Percentiles rank a stretch among this genome's conserved stretches.
These are phyloP conservation scores for Phaeophleospora eucalypticola DNA, from an alignment of 2,329 filamentous ascomycete species.

Conservation along the genomic window DNA sequence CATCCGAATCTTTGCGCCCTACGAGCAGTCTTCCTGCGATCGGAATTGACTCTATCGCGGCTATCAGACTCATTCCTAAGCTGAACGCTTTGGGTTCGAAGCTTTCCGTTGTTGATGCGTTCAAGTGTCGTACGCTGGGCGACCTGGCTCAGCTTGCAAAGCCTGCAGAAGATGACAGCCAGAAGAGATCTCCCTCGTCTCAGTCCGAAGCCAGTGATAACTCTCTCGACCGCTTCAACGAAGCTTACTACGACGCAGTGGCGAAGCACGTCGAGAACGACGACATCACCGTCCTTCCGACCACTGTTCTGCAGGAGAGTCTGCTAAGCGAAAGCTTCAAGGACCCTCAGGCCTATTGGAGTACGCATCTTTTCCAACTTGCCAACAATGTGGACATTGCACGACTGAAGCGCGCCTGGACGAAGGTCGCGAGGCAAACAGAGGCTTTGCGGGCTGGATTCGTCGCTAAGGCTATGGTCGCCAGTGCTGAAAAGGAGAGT, in stretches of 20 bases:
- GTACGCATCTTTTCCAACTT: conserved; percentile 13
- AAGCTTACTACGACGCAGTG: conserved; percentile 7
- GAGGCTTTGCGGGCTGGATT: conserved; percentile 16
- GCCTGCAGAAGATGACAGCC: neutral
- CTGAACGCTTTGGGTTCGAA: conserved; percentile 11
- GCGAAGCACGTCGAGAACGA: conserved; percentile 6
- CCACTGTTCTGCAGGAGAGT: conserved; percentile 14
- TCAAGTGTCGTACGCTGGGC: conserved; percentile 10
- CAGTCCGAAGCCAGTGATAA: neutral
- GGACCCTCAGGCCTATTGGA: conserved; percentile 15
- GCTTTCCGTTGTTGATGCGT: conserved; percentile 12
- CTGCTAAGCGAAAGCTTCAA: conserved; percentile 13
- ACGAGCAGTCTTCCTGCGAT: conserved; percentile 11
- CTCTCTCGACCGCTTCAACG: conserved; percentile 7
- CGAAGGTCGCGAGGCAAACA: conserved; percentile 8
- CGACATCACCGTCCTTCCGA: conserved; percentile 11
- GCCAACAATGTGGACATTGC: conserved; percentile 6
- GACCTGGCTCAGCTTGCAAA: conserved; percentile 10
- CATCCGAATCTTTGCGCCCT: conserved; percentile 2
- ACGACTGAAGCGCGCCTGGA: conserved; percentile 10
- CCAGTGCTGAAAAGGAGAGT: neutral
- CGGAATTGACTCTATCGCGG: conserved; percentile 16
- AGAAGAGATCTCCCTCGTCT: neutral
- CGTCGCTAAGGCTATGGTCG: conserved; percentile 10
- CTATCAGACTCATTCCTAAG: conserved; percentile 14